Conservation (phyloP, 2,329 filamentous ascomycete species). For the Botrytis cinerea region DNA sequence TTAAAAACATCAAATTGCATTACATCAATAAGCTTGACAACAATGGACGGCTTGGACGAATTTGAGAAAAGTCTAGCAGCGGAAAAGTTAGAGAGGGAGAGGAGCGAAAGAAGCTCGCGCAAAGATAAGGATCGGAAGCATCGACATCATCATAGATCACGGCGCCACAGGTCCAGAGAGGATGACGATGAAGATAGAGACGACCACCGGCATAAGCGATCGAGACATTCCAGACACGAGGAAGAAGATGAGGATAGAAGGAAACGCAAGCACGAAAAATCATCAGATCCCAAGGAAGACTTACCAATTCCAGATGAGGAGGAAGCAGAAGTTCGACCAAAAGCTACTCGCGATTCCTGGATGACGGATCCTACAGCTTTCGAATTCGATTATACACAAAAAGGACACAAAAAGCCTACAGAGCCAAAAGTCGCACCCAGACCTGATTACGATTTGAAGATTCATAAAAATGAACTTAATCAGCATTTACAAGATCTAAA, state of each 20-base stretch:
- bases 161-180: slow-evolving; percentile 37
- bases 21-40: slow-evolving; percentile 23
- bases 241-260: slow-evolving; percentile 42
- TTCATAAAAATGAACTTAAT: slow-evolving; percentile 84
- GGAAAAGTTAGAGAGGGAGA: slow-evolving; percentile 58
- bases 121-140: slow-evolving; percentile 46
- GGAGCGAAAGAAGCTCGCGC: slow-evolving; percentile 48
- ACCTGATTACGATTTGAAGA: slow-evolving; percentile 41
- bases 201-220: slow-evolving; percentile 64
- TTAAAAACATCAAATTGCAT: slow-evolving; percentile 18
- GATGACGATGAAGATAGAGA: slow-evolving; percentile 41
- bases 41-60: slow-evolving; percentile 62
- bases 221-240: slow-evolving; percentile 44
- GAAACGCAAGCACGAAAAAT: slow-evolving; percentile 45
- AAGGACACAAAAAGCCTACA: slow-evolving; percentile 57
- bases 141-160: slow-evolving; percentile 40
- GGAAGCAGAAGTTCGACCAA: slow-evolving; percentile 38
- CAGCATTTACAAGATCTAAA: slow-evolving; percentile 62
- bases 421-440: slow-evolving; percentile 39
- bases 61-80: slow-evolving; percentile 77
- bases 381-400: slow-evolving; percentile 80
- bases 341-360: slow-evolving; percentile 76
- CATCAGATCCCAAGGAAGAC: slow-evolving; percentile 52
- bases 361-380: slow-evolving; percentile 86
- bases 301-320: slow-evolving; percentile 55